phyloP scores from a whole-genome alignment of 805 yeast genomes.

The Yamadazyma philogaea region DNA sequence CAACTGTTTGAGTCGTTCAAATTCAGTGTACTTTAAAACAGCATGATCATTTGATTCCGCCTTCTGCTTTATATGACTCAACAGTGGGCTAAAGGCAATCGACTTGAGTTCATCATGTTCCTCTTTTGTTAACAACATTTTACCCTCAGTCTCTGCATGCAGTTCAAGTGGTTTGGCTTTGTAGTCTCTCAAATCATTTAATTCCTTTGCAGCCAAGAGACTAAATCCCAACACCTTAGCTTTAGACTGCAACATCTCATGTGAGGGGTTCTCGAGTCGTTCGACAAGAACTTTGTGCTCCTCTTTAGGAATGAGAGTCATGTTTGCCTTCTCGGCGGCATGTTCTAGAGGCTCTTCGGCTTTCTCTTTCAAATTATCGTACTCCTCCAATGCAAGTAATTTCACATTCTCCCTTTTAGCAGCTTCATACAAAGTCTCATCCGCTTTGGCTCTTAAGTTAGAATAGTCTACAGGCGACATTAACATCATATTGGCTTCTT shows the following conservation, averaged over 20 bases:
- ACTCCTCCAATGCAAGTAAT: slow-evolving; percentile 15
- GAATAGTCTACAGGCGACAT: slow-evolving; percentile 12
- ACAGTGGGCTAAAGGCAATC: slow-evolving; percentile 16
- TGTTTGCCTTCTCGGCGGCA: slow-evolving; percentile 3
- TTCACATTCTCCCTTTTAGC: slow-evolving; percentile 17
- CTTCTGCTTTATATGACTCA: slow-evolving; percentile 19
- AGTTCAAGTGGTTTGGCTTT: slow-evolving; percentile 12
- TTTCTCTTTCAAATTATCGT: slow-evolving; percentile 12
- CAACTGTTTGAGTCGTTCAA: slow-evolving; percentile 8
- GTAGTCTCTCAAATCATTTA: slow-evolving; percentile 8
- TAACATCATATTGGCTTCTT: slow-evolving; percentile 3
- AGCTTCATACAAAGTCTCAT: neutral
- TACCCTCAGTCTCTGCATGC: slow-evolving; percentile 12
- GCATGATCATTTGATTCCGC: slow-evolving; percentile 14
- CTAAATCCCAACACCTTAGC: slow-evolving; percentile 15
- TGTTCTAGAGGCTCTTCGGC: slow-evolving; percentile 9
- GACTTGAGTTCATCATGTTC: slow-evolving; percentile 15
- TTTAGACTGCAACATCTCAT: slow-evolving; percentile 10
- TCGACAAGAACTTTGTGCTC: slow-evolving; percentile 13
- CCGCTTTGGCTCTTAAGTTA: neutral
- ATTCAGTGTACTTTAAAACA: slow-evolving; percentile 25
- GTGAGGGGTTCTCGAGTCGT: slow-evolving; percentile 10
- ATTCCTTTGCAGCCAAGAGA: slow-evolving; percentile 10
- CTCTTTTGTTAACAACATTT: slow-evolving; percentile 15
- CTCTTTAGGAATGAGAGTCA: neutral